Base-by-base conservation (phyloP, 148 eudicot species). In the Euryodendron excelsum region DNA sequence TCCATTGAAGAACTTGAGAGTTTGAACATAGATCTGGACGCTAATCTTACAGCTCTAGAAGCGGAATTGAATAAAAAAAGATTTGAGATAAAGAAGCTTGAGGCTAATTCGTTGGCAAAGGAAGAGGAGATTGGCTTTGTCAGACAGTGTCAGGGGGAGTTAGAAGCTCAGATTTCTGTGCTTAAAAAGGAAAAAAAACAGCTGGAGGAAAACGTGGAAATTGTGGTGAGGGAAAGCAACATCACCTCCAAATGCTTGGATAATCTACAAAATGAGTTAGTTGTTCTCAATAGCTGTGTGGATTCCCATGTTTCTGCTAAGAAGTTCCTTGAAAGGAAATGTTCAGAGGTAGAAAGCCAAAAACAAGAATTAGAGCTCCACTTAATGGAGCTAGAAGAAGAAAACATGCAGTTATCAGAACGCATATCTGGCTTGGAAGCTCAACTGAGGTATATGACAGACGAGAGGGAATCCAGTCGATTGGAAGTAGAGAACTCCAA, bases 351-450 rank as follows among this genome's bases (percentile, higher is more conserved):
- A 44, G 92, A 84, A 80, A 84, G 72, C 53, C 88, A 81, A 39
- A 95, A 86, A 79, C 78, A 87, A 9, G 90, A 85, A 71, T 53
- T 92, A 44, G 91, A 90, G 80, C 78, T 82, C 63, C 87, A 76
- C 28, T 63, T 92, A 37, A 75, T 74, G 34, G 85, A 82, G 34
- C 39, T 91, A 80, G 91, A 89, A 83, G 85, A 87, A 70, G 90
- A 91, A 85, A 94, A 88, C 58, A 37, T 85, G 79, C 87, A 88
- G 68, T 73, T 90, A 81, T 83, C 85, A 68, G 91, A 87, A 81
- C 62, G 84, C 69, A 72, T 90, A 80, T 87, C 89, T 60, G 88
- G 86, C 66, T 64, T 92, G 81, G 93, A 91, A 79, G 82, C 85
- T 80, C 94, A 91, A 73, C 53, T 89, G 28, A 85, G 85, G 73